Conservation (phyloP, 2,329 filamentous ascomycete genomes). For the Neophaeococcomyces aloes region DNA sequence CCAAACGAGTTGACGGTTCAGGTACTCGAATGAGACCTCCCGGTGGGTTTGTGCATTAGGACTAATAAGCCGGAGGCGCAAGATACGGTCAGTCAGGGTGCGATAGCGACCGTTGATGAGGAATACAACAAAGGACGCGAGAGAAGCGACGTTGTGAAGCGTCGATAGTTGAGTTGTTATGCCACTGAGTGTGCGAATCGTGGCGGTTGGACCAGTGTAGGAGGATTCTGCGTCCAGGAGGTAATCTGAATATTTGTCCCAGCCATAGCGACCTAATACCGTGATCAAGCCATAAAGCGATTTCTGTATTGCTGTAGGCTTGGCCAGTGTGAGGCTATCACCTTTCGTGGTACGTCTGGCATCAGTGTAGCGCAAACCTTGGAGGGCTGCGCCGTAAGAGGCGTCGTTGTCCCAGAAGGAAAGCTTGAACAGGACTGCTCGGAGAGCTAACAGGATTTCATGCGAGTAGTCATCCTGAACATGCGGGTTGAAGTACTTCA, state of each 20-base stretch:
- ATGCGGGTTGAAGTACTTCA: constrained; percentile 73
- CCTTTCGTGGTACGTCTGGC: constrained; percentile 47
- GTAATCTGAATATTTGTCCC: constrained; percentile 87
- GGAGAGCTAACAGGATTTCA: constrained; percentile 69
- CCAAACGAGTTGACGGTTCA: constrained; percentile 96
- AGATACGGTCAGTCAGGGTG: constrained; percentile 73
- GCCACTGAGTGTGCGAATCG: constrained; percentile 50
- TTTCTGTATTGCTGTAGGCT: constrained; percentile 77
- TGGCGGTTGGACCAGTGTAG: constrained; percentile 38
- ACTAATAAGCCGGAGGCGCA: constrained; percentile 75
- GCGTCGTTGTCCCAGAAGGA: constrained; percentile 95
- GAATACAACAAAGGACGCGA: constrained; percentile 81
- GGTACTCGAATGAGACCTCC: constrained; percentile 93
- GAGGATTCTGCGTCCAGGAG: constrained; percentile 66
- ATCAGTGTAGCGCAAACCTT: constrained; percentile 84
- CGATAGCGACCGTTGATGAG: constrained; percentile 83
- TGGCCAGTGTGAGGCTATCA: constrained; percentile 43
- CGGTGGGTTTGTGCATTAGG: constrained; percentile 75
- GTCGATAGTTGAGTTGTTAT: constrained; percentile 61
- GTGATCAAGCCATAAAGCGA: constrained; percentile 72
- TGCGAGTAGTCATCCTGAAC: constrained; percentile 76
- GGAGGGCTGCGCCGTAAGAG: constrained; percentile 83
- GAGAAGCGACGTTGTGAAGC: constrained; percentile 68
- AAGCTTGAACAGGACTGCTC: constrained; percentile 81
- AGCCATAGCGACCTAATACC: constrained; percentile 77